These are phyloP conservation scores for Phialophora expanda DNA, from an alignment of 2,329 filamentous ascomycete species.

Conservation along the genomic window DNA sequence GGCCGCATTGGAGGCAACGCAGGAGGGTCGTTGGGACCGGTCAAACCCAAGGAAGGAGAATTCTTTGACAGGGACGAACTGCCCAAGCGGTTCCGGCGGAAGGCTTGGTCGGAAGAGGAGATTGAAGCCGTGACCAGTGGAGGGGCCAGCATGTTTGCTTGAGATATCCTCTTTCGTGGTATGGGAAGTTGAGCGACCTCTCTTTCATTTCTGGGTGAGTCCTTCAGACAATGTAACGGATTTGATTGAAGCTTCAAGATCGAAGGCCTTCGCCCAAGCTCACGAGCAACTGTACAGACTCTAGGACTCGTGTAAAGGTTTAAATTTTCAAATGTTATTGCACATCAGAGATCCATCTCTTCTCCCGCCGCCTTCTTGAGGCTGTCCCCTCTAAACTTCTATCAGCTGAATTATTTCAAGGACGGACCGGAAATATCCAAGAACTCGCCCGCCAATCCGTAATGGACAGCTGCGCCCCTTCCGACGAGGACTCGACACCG, in stretches of 20 bases:
- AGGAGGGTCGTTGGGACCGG: slow-evolving; percentile 73
- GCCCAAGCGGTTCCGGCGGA: slow-evolving; percentile 78
- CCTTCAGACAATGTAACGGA: neutral
- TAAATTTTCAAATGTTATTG: neutral
- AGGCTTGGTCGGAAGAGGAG: slow-evolving; percentile 76
- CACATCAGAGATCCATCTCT: neutral
- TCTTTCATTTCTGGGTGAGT: neutral
- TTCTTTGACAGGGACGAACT: slow-evolving; percentile 91
- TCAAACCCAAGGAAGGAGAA: slow-evolving; percentile 73
- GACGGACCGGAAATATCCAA: neutral
- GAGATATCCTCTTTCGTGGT: slow-evolving; percentile 30
- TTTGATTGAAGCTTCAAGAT: neutral
- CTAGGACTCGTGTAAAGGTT: neutral
- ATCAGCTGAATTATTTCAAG: neutral
- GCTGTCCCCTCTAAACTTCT: neutral
- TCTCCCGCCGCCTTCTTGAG: neutral
- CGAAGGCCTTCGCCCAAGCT: neutral
- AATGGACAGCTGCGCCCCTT: neutral
- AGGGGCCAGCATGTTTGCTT: slow-evolving; percentile 71
- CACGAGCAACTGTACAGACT: neutral
- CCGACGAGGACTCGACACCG: neutral
- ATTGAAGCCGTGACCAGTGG: slow-evolving; percentile 96
- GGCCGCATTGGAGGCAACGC: slow-evolving; percentile 63
- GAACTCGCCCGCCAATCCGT: neutral
- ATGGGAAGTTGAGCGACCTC: neutral